Percentiles rank a stretch among this genome's conserved stretches.
phyloP scores from a whole-genome alignment of 2,329 filamentous ascomycete genomes.

The Diaporthe citrichinensis region DNA sequence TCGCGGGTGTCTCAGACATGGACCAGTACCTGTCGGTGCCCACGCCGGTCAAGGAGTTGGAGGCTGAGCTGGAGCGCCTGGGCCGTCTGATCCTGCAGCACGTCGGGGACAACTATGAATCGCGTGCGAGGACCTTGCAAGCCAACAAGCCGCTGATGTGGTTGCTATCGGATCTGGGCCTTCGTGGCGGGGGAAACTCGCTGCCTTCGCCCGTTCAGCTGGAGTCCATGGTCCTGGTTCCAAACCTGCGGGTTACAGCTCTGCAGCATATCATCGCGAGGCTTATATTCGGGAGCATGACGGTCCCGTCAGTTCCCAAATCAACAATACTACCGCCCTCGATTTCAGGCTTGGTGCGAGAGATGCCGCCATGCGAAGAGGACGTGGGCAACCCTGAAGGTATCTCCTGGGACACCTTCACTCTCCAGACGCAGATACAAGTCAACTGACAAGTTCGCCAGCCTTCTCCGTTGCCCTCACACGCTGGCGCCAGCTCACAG shows the following conservation, averaged over 20 bases:
- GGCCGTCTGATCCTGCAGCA: conserved; percentile 56
- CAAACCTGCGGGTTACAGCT: conserved; percentile 50
- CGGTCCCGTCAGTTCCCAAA: conserved; percentile 46
- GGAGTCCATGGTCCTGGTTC: conserved; percentile 50
- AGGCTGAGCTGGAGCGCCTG: conserved; percentile 51
- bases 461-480: conserved; percentile 52
- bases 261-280: conserved; percentile 57
- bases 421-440: neutral
- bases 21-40: conserved; percentile 55
- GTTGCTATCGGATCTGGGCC: conserved; percentile 48
- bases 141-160: conserved; percentile 44
- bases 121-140: conserved; percentile 44
- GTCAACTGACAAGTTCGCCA: conserved; percentile 35
- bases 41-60: conserved; percentile 54
- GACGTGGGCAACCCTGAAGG: conserved; percentile 48
- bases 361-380: conserved; percentile 48
- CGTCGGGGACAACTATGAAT: conserved; percentile 55
- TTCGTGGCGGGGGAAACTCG: conserved; percentile 41
- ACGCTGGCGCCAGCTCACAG: conserved; percentile 59
- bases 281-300: conserved; percentile 53
- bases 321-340: conserved; percentile 55
- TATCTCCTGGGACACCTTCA: conserved; percentile 43
- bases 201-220: conserved; percentile 42
- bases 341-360: conserved; percentile 49
- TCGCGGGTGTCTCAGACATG: conserved; percentile 42